These are phyloP conservation scores for Penicillium sp. DNA, from an alignment of 2,329 filamentous ascomycete genomes.

Conservation along the genomic window DNA sequence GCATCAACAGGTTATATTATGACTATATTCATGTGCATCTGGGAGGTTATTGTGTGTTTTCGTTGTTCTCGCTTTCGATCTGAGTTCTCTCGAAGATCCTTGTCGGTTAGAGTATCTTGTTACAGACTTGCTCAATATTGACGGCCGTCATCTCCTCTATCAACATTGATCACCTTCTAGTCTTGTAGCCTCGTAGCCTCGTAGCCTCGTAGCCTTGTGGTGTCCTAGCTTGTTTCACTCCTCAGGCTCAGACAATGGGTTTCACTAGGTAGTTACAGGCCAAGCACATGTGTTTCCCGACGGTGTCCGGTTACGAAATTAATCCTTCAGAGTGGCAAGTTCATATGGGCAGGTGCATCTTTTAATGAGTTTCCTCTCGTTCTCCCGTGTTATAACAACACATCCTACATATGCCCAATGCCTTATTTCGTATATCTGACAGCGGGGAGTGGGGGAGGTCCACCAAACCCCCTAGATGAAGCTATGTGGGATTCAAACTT, in stretches of 20 bases:
- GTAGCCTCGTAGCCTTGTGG: background rate
- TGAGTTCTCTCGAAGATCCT: background rate
- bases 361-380: background rate
- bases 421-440: background rate
- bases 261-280: background rate
- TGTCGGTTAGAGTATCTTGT: conserved; percentile 12
- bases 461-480: background rate
- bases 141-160: conserved; percentile 3
- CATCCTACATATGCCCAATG: background rate
- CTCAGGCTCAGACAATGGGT: background rate
- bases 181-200: background rate
- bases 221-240: too few species aligned
- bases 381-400: background rate
- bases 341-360: background rate
- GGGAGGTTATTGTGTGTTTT: conserved; percentile 31
- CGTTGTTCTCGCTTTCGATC: conserved; percentile 1
- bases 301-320: background rate
- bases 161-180: background rate
- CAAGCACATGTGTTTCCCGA: background rate
- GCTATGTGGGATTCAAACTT: background rate
- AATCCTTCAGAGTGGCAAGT: too few species aligned
- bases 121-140: conserved; percentile 14
- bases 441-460: background rate
- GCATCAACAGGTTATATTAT: conserved; percentile 31
- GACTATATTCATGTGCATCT: conserved; percentile 36